phyloP scores from a whole-genome alignment of 2,329 filamentous ascomycete genomes.

The Curvularia lunata region DNA sequence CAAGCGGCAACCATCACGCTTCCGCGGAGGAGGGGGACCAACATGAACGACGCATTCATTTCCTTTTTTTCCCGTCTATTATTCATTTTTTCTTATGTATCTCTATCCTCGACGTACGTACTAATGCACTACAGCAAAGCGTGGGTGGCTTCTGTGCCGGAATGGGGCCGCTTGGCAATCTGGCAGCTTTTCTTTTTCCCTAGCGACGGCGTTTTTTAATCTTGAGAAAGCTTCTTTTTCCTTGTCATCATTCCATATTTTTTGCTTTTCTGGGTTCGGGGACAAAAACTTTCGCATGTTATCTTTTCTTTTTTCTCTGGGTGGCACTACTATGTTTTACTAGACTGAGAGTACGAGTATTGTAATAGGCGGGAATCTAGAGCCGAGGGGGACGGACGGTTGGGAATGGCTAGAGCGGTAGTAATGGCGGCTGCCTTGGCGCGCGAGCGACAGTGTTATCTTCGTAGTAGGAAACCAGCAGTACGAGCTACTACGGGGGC shows the following conservation, averaged over 20 bases:
- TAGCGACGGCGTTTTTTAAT: constrained; percentile 36
- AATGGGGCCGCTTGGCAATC: not conserved
- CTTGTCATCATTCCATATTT: too few species aligned
- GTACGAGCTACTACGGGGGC: not conserved
- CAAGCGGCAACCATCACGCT: not conserved
- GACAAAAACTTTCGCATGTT: too few species aligned
- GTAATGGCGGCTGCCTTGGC: not conserved
- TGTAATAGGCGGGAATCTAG: constrained; percentile 10
- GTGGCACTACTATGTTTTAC: constrained; percentile 7
- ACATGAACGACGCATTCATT: constrained; percentile 1
- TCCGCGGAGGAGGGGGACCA: not conserved
- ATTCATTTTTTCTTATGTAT: not conserved
- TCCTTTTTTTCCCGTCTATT: not conserved
- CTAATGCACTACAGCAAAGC: constrained; percentile 7
- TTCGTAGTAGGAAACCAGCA: not conserved
- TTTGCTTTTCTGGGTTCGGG: too few species aligned
- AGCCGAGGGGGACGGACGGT: not conserved
- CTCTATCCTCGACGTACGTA: not conserved
- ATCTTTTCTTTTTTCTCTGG: not conserved
- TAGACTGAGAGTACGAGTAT: constrained; percentile 11
- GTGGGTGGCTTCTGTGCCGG: constrained; percentile 6
- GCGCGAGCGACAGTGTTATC: not conserved
- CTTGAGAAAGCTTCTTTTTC: not conserved
- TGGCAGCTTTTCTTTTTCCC: not conserved
- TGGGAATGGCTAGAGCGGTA: not conserved